phyloP scores from a whole-genome alignment of 768 basidiomycete species.

The Megacollybia marginata region DNA sequence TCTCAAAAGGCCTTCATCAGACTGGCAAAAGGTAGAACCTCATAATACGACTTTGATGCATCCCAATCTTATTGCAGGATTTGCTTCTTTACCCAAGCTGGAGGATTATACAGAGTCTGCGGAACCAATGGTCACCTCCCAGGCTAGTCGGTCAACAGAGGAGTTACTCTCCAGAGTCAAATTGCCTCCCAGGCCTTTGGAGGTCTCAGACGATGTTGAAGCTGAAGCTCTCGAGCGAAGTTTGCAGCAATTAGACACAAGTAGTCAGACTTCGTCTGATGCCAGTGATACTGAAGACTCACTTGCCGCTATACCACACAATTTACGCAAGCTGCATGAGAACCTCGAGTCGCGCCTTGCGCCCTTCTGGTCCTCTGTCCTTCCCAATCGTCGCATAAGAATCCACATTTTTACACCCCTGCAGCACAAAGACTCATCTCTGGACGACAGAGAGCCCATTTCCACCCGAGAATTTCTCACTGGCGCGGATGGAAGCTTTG shows the following conservation, averaged over 20 bases:
- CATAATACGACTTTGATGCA: constrained; percentile 1
- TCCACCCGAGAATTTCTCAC: constrained; percentile 46
- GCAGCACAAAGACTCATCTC: constrained; percentile 15
- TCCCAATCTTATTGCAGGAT: constrained; percentile 30
- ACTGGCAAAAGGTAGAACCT: constrained; percentile 61
- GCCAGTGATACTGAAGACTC: constrained; percentile 10
- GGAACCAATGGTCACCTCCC: constrained; percentile 19
- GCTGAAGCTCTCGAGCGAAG: constrained; percentile 47
- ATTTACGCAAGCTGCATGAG: constrained; percentile 51
- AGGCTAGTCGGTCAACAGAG: constrained; percentile 36
- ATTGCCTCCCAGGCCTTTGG: constrained; percentile 51
- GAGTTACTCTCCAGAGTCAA: constrained; percentile 37
- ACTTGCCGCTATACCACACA: constrained; percentile 10
- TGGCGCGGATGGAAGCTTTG: constrained; percentile 66
- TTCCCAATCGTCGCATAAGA: constrained; percentile 55
- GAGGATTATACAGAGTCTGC: constrained; percentile 18
- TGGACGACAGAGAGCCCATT: constrained; percentile 35
- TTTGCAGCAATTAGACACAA: constrained; percentile 29
- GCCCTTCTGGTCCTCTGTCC: constrained; percentile 74
- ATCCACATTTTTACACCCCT: constrained; percentile 51
- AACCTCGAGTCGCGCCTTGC: constrained; percentile 74
- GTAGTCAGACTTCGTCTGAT: constrained; percentile 6
- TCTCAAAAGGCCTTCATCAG: constrained; percentile 72
- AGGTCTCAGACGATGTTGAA: constrained; percentile 55
- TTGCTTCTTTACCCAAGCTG: constrained; percentile 66